Evolutionary conservation across 1,284 basidiomycete species (phyloP).

Genomic region (Hemileia vastatrix): DNA sequence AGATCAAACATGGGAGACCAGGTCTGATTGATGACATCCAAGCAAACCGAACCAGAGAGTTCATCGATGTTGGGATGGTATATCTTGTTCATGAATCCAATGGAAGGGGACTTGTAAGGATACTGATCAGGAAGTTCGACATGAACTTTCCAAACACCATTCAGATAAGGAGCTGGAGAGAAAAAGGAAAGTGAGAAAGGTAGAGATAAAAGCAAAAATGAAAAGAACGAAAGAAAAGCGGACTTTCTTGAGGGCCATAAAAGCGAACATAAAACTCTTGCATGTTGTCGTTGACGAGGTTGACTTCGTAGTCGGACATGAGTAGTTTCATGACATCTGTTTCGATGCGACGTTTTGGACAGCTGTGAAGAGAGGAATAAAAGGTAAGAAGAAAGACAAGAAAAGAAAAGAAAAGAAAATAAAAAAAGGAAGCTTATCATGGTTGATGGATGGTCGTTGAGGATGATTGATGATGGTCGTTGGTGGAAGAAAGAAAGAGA

Average conservation of each 20-base stretch:
- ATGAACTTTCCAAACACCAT: constrained; percentile 97
- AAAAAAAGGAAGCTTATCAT: no score
- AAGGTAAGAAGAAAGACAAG: no score
- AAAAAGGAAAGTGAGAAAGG: not conserved
- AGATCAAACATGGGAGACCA: constrained; percentile 99
- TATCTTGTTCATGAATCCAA: constrained; percentile 99
- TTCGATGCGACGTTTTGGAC: constrained; percentile 86
- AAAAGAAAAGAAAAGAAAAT: no score
- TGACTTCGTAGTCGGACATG: constrained; percentile 96
- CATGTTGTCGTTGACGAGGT: constrained; percentile 95
- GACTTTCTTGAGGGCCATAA: constrained; percentile 87
- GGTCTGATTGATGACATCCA: constrained; percentile 97
- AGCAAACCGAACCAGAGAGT: constrained; percentile 67
- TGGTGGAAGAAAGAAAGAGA: no score
- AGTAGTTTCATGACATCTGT: constrained; percentile 99
- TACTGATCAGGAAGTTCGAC: constrained; percentile 99
- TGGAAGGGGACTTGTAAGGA: constrained; percentile 96
- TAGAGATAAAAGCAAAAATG: constrained; percentile 5
- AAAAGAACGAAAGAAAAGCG: constrained; percentile 44
- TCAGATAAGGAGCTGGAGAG: constrained; percentile 74
- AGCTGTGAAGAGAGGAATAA: no score
- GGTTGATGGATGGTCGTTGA: no score
- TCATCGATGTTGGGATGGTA: constrained; percentile 69
- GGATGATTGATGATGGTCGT: no score
- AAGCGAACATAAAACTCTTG: constrained; percentile 97